These are phyloP conservation scores for Suillus clintonianus DNA, from an alignment of 768 basidiomycete species.

Conservation along the genomic window DNA sequence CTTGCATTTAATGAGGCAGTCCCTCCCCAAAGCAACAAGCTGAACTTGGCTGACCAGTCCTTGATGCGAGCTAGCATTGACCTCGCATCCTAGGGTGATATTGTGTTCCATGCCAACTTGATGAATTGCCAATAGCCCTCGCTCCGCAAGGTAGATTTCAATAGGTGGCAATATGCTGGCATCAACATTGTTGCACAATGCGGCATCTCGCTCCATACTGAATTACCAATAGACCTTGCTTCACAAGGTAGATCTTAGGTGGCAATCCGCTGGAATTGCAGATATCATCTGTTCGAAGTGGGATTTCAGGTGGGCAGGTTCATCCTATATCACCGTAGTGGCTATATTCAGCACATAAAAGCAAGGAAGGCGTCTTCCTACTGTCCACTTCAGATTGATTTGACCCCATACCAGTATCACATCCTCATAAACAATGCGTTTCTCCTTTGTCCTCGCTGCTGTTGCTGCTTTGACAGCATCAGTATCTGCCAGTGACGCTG, in stretches of 20 bases:
- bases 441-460: background rate
- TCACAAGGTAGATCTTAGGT: background rate
- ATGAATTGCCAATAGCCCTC: background rate
- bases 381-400: background rate
- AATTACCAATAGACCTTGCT: background rate
- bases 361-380: background rate
- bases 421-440: background rate
- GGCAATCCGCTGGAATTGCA: background rate
- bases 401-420: background rate
- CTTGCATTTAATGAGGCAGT: background rate
- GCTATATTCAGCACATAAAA: background rate
- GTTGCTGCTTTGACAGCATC: background rate
- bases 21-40: background rate
- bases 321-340: background rate
- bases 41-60: background rate
- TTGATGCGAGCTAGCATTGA: background rate
- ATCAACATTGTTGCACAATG: background rate
- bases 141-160: background rate
- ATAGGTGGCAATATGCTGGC: background rate
- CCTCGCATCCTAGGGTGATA: background rate
- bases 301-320: background rate
- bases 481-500: background rate
- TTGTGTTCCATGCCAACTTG: background rate
- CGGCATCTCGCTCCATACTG: background rate
- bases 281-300: background rate